Conservation (phyloP, 345 rosid species). For the Bruguiera sexangula region DNA sequence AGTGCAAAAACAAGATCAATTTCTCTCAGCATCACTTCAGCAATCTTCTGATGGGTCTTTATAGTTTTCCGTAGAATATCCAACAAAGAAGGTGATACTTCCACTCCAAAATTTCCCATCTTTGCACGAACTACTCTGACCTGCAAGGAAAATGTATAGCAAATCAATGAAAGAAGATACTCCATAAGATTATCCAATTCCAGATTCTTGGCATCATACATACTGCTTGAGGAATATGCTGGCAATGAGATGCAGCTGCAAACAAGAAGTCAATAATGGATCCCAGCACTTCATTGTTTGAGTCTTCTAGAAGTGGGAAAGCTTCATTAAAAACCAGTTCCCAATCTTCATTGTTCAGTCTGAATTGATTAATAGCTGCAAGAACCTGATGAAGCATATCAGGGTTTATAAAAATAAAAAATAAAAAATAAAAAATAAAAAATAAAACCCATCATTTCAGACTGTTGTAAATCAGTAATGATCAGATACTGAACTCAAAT, state of each 20-base stretch:
- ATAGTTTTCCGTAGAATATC: slow-evolving; percentile 10
- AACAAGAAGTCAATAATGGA: slow-evolving; percentile 8
- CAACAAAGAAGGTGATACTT: slow-evolving; percentile 9
- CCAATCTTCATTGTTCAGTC: slow-evolving; percentile 7
- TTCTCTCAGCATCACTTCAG: slow-evolving; percentile 8
- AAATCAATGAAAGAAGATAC: not conserved
- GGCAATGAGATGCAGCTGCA: slow-evolving; percentile 17
- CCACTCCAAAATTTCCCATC: slow-evolving; percentile 11
- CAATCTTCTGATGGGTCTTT: slow-evolving; percentile 3
- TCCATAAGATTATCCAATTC: not conserved
- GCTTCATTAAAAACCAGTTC: not conserved
- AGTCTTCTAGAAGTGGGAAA: not conserved
- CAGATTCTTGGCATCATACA: not conserved
- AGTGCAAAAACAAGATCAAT: slow-evolving; percentile 1
- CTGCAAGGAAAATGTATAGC: not conserved
- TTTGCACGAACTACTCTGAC: slow-evolving; percentile 12
- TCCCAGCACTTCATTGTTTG: slow-evolving; percentile 8
- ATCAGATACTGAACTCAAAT: no score
- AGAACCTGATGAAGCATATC: slow-evolving; percentile 6
- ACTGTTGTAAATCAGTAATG: not conserved
- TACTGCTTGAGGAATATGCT: slow-evolving; percentile 18
- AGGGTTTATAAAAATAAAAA: no score
- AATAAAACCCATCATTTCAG: not conserved
- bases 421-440: no score
- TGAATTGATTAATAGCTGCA: slow-evolving; percentile 6